Conservation (phyloP, 2,329 filamentous ascomycete species). For the Cytospora piceae region DNA sequence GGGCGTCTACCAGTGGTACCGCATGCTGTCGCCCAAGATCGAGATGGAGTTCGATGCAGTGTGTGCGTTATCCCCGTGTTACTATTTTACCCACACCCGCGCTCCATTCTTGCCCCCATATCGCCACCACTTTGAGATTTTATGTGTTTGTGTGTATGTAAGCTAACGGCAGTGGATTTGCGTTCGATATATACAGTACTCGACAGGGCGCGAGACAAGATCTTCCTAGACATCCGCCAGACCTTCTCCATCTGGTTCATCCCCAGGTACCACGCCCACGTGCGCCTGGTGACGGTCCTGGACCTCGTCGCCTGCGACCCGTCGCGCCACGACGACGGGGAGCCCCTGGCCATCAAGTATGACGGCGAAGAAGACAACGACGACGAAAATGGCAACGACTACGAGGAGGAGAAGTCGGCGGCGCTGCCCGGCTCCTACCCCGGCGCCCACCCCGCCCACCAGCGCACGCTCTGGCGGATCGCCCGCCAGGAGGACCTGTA, state of each 20-base stretch:
- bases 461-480: conserved; percentile 42
- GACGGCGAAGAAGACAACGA: conserved; percentile 33
- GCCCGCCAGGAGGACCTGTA: conserved; percentile 80
- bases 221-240: conserved; percentile 77
- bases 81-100: too few species aligned
- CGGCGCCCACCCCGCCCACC: conserved; percentile 24
- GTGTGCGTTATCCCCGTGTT: conserved; percentile 42
- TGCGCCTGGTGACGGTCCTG: conserved; percentile 70
- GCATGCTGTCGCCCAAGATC: conserved; percentile 77
- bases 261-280: conserved; percentile 72
- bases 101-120: not conserved
- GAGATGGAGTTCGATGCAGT: conserved; percentile 66
- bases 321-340: conserved; percentile 35
- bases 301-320: conserved; percentile 49
- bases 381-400: conserved; percentile 30
- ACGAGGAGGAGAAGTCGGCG: conserved; percentile 29
- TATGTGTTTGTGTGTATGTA: not conserved
- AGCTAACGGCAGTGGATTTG: fast-evolving
- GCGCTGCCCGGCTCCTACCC: not conserved
- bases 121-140: not conserved
- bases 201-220: conserved; percentile 65
- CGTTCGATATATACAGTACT: conserved; percentile 55
- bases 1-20: conserved; percentile 81
- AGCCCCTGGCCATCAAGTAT: conserved; percentile 23
- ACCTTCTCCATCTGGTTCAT: conserved; percentile 77